Evolutionary conservation across 208 protist genomes (phyloP).

Genomic region (Leishmania major): DNA sequence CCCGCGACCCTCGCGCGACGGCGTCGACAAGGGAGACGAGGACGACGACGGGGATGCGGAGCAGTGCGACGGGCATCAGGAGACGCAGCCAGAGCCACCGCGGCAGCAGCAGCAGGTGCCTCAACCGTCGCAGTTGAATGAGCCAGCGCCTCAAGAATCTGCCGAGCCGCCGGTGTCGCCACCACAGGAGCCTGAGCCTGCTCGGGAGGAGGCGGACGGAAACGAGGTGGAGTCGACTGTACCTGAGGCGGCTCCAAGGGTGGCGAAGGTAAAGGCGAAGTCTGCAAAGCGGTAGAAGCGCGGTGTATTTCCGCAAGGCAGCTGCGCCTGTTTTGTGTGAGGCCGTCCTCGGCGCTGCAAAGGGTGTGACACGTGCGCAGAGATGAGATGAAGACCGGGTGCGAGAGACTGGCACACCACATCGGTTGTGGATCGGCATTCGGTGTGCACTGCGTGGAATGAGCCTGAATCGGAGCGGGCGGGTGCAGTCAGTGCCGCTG

Average conservation of each 20-base stretch:
- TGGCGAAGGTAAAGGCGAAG: constrained; percentile 3
- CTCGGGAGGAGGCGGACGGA: not conserved
- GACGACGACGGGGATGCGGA: constrained; percentile 11
- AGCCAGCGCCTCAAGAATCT: not conserved
- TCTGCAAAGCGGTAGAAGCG: not conserved
- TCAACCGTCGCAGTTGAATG: not conserved
- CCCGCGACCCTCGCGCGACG: constrained; percentile 30
- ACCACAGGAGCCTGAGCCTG: not conserved
- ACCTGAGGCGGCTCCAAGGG: not conserved
- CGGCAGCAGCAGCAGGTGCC: not conserved
- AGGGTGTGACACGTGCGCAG: not conserved
- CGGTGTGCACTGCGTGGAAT: not conserved
- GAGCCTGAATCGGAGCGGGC: not conserved
- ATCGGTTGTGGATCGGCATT: not conserved
- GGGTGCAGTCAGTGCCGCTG: not conserved
- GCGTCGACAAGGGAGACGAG: constrained; percentile 24
- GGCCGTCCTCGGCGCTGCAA: not conserved
- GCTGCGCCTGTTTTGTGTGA: not conserved
- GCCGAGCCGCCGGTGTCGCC: not conserved
- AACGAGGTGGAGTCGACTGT: not conserved
- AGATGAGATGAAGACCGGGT: not conserved
- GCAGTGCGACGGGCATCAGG: not conserved
- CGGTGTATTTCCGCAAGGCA: not conserved
- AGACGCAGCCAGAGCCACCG: not conserved
- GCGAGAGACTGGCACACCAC: not conserved